A percentile compares a stretch with the other conserved stretches of the same genome.
Conservation (phyloP, 2,329 filamentous ascomycete genomes). For the Talaromyces sp. region DNA sequence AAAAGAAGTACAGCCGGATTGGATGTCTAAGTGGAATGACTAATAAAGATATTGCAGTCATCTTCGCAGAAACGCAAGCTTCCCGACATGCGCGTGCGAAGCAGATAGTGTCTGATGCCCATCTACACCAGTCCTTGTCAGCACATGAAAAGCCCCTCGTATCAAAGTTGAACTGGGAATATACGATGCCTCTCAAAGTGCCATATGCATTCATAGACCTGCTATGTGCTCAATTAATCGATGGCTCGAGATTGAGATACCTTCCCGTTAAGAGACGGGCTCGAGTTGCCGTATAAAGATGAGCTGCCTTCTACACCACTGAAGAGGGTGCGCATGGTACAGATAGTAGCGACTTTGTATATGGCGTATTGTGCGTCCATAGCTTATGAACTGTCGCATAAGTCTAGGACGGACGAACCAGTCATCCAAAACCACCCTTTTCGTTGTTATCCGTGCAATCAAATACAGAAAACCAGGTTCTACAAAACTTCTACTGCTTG, state of each 20-base stretch:
- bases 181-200: background rate
- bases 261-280: background rate
- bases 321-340: background rate
- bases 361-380: background rate
- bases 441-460: background rate
- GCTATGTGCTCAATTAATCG: background rate
- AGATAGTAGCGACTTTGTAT: too few relatives aligned
- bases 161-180: background rate
- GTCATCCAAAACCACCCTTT: too few relatives aligned
- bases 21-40: background rate
- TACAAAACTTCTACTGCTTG: background rate
- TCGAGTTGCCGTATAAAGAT: background rate
- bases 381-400: background rate
- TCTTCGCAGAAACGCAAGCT: background rate
- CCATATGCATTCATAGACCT: background rate
- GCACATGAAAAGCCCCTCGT: background rate
- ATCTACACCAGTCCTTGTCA: background rate
- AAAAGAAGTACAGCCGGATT: background rate
- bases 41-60: background rate
- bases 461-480: background rate
- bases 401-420: background rate
- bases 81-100: background rate
- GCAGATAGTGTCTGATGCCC: background rate
- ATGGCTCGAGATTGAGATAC: background rate
- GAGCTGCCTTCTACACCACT: background rate